phyloP scores from a whole-genome alignment of 2,329 filamentous ascomycete species.

The Setomelanomma holmii region DNA sequence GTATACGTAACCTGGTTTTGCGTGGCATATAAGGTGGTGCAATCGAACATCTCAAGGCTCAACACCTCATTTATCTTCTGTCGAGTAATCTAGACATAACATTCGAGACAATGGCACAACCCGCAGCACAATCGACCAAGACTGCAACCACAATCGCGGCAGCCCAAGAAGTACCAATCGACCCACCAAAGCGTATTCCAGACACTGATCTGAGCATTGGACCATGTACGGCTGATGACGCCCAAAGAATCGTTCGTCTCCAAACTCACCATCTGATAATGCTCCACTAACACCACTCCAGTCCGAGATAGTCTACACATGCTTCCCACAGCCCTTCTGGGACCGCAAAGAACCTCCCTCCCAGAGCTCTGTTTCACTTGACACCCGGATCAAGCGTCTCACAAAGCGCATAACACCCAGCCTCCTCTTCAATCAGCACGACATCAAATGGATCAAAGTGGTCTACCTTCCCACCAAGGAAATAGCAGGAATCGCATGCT shows the following conservation, averaged over 20 bases:
- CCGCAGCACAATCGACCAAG: background rate
- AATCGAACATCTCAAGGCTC: no score
- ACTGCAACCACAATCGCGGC: background rate
- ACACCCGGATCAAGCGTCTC: constrained; percentile 24
- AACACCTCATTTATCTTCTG: no score
- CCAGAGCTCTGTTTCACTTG: constrained; percentile 13
- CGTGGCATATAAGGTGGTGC: no score
- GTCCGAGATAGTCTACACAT: constrained; percentile 39
- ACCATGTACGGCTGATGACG: background rate
- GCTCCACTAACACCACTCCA: constrained; percentile 7
- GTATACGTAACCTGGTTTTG: no score
- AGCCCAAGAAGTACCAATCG: background rate
- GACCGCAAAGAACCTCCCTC: constrained; percentile 28
- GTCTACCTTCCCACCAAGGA: constrained; percentile 22
- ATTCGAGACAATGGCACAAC: background rate
- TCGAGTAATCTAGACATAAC: no score
- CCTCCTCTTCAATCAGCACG: constrained; percentile 20
- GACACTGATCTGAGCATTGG: background rate
- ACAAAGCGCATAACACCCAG: constrained; percentile 21
- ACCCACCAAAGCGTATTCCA: background rate
- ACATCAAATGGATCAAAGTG: constrained; percentile 39
- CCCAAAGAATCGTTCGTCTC: background rate
- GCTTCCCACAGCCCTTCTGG: constrained; percentile 31
- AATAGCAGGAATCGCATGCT: constrained; percentile 38
- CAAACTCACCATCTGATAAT: background rate